Conservation (phyloP, 176 grass and related monocot genomes). For the Zea mays region DNA sequence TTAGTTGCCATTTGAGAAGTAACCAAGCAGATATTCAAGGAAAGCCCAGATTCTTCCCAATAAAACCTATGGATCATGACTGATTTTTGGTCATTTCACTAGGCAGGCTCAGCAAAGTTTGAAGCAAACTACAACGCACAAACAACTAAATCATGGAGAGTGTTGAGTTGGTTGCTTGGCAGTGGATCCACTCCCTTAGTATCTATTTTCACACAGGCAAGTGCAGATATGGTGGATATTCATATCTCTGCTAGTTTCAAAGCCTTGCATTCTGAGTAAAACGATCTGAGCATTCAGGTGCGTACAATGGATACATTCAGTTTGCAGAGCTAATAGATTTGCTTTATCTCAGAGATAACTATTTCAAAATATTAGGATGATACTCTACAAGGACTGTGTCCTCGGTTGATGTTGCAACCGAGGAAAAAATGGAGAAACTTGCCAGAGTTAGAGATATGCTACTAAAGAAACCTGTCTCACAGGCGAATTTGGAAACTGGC, state of each 20-base stretch:
- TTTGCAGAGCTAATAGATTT: constrained; percentile 12
- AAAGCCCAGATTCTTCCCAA: constrained; percentile 84
- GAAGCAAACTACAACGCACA: constrained; percentile 55
- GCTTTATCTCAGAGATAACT: constrained; percentile 30
- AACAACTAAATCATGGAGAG: constrained; percentile 67
- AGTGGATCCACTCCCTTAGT: constrained; percentile 77
- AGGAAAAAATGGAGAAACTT: constrained; percentile 75
- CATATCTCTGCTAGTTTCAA: constrained; percentile 75
- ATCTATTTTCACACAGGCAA: constrained; percentile 81
- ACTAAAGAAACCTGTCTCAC: constrained; percentile 70
- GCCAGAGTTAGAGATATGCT: constrained; percentile 49
- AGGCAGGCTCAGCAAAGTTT: constrained; percentile 69
- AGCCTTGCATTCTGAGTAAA: constrained; percentile 66
- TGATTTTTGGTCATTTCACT: constrained; percentile 77
- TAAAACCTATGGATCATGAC: constrained; percentile 79
- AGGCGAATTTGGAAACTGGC: constrained; percentile 70
- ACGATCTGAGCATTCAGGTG: constrained; percentile 92
- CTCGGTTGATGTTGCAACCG: constrained; percentile 66
- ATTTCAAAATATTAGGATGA: constrained; percentile 63
- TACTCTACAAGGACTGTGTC: constrained; percentile 49
- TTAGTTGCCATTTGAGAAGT: constrained; percentile 81
- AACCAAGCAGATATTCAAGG: constrained; percentile 73
- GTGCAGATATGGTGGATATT: constrained; percentile 87
- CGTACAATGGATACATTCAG: constrained; percentile 19
- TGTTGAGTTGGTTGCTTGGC: constrained; percentile 66